Conservation (phyloP, 768 basidiomycete genomes). For the Trametes coccinea region DNA sequence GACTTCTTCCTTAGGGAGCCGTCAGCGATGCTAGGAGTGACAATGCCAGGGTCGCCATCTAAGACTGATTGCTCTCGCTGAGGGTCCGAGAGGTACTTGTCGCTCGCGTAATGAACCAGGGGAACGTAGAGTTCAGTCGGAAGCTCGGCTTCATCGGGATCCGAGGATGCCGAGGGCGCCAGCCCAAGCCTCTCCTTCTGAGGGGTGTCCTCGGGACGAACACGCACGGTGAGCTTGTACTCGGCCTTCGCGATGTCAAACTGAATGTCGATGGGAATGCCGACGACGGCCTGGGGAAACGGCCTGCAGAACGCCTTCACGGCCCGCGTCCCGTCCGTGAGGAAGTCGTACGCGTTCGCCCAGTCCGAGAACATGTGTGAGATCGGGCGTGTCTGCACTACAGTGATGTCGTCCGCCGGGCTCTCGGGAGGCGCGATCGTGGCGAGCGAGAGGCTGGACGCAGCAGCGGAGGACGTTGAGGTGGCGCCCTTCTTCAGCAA, state of each 20-base stretch:
- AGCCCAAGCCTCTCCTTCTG: slow-evolving; percentile 22
- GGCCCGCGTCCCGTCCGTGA: slow-evolving; percentile 86
- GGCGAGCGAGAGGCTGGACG: slow-evolving; percentile 40
- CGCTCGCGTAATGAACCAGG: slow-evolving; percentile 80
- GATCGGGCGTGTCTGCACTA: slow-evolving; percentile 16
- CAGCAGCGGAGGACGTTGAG: slow-evolving; percentile 19
- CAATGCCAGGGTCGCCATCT: background rate
- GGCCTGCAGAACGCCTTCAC: slow-evolving; percentile 84
- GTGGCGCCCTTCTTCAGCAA: slow-evolving; percentile 36
- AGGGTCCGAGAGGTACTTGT: slow-evolving; percentile 28
- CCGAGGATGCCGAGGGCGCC: slow-evolving; percentile 21
- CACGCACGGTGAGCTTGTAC: slow-evolving; percentile 70
- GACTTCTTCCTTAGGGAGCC: slow-evolving; percentile 13
- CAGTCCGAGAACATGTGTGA: slow-evolving; percentile 37
- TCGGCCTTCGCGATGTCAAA: slow-evolving; percentile 74
- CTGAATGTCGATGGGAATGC: slow-evolving; percentile 59
- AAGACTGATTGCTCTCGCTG: slow-evolving; percentile 6
- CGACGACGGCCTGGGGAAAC: slow-evolving; percentile 76
- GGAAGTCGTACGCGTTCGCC: slow-evolving; percentile 63
- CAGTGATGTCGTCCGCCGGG: slow-evolving; percentile 24
- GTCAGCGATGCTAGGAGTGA: slow-evolving; percentile 12
- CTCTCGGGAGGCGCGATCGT: slow-evolving; percentile 31
- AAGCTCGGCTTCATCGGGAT: slow-evolving; percentile 36
- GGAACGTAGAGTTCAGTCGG: slow-evolving; percentile 94
- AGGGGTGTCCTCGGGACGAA: slow-evolving; percentile 57